phyloP scores from a whole-genome alignment of 768 basidiomycete genomes.

The Auricularia sp. region DNA sequence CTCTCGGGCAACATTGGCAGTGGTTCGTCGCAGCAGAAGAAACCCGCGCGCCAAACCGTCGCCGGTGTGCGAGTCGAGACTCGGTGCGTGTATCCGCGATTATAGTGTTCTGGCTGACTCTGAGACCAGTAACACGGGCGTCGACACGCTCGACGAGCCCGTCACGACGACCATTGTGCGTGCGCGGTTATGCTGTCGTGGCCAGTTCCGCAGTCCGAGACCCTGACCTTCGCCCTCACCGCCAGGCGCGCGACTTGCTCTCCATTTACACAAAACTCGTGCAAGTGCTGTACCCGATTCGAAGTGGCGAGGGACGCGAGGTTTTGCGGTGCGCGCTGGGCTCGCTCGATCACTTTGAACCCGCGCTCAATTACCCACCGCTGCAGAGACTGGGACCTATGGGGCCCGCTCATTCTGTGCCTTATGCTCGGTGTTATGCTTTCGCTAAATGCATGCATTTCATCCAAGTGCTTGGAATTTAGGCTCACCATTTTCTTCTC shows the following conservation, averaged over 20 bases:
- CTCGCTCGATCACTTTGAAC: not conserved
- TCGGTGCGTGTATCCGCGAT: conserved; percentile 39
- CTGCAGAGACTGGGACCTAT: conserved; percentile 90
- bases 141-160: conserved; percentile 88
- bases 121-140: conserved; percentile 56
- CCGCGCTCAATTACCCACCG: not conserved
- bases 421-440: conserved; percentile 74
- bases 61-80: conserved; percentile 88
- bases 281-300: conserved; percentile 83
- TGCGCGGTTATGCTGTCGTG: conserved; percentile 9
- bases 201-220: not conserved
- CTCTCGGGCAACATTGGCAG: conserved; percentile 70
- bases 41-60: conserved; percentile 44
- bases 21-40: conserved; percentile 30
- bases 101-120: not conserved
- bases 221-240: not conserved
- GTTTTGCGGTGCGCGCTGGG: conserved; percentile 58
- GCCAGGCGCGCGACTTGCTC: conserved; percentile 75
- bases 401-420: conserved; percentile 87
- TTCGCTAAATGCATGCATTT: conserved; percentile 58
- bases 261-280: conserved; percentile 90
- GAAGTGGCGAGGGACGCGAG: conserved; percentile 62
- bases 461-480: too few relatives aligned
- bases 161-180: conserved; percentile 80
- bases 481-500: too few relatives aligned